Evolutionary conservation across 768 basidiomycete genomes (phyloP), one percentile per base, ranked within the genome.

Genomic region (Mycena epipterygia): DNA sequence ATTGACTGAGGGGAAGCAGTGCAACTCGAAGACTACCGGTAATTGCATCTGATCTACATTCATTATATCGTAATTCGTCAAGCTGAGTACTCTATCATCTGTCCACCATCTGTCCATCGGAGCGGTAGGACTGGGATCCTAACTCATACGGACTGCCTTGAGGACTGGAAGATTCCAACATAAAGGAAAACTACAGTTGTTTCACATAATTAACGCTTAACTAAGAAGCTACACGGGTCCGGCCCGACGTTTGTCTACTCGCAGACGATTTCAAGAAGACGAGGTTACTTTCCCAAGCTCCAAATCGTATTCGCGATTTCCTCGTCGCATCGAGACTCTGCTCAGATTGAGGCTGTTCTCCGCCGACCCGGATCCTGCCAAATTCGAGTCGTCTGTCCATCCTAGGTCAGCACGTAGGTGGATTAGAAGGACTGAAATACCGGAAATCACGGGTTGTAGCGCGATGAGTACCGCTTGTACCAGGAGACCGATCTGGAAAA

Each of bases 351-450:
- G 37, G 29, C 33, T 41, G 13, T 51, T 53, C 14, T 41, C n/a
- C 27, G 62, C 53, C 19, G 29, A 25, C 6, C 23, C 37, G 13
- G 51, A 53, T 12, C 33, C 39, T 14, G 44, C 11, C 5, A 27
- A 12, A 23, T 48, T 48, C 2, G 42, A 21, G 32, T 46, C 53
- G 9, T 41, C n/a, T 32, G 64, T 30, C 65, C 65, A 66, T 29
- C 56, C 65, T 3, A 66, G 35, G 11, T 56, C 65, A 19, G 51
- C 65, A 8, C 65, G 55, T 7, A 41, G 14, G 29, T 66, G 56
- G 23, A 66, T 66, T 8, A 58, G 23, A 17, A 57, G 44, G n/a
- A 66, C 55, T 21, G 65, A 66, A 4, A 66, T 66, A 23, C 65
- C 65, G 19, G 51, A 66, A 17, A 66, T 37, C 1, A 66, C 53